Conservation (phyloP, 768 basidiomycete genomes). For the Peribolospora kevripleyi region DNA sequence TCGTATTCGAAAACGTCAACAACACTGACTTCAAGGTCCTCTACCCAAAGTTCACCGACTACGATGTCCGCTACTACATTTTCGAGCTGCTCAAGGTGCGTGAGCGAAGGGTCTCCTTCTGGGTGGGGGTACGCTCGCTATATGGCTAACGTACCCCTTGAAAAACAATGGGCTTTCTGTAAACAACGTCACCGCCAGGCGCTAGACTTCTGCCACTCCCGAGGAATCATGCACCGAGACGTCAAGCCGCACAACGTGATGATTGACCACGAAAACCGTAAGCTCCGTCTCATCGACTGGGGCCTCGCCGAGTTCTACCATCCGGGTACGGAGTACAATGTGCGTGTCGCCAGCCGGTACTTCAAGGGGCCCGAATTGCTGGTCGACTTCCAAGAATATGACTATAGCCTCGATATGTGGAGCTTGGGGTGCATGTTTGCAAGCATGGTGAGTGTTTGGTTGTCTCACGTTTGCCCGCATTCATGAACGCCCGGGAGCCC, state of each 20-base stretch:
- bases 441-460: constrained; percentile 47
- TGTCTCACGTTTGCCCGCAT: not conserved
- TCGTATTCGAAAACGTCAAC: constrained; percentile 93
- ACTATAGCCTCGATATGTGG: constrained; percentile 97
- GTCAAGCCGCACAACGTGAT: constrained; percentile 98
- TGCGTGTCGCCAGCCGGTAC: constrained; percentile 86
- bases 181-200: constrained; percentile 29
- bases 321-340: constrained; percentile 91
- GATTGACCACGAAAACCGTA: constrained; percentile 94
- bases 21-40: constrained; percentile 93
- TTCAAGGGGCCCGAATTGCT: constrained; percentile 94
- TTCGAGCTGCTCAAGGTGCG: constrained; percentile 60
- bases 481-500: not conserved
- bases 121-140: not conserved
- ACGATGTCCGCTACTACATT: constrained; percentile 91
- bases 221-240: constrained; percentile 96
- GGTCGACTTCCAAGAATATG: constrained; percentile 95
- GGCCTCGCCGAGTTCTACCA: constrained; percentile 97
- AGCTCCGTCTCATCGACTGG: constrained; percentile 96
- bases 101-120: constrained; percentile 19
- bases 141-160: not conserved
- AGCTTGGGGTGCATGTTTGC: constrained; percentile 98
- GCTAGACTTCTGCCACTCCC: constrained; percentile 90
- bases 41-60: constrained; percentile 85
- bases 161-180: too few species aligned